Base-by-base conservation (phyloP, 352 stramenopile species). In the Globisporangium uncinulatum region DNA sequence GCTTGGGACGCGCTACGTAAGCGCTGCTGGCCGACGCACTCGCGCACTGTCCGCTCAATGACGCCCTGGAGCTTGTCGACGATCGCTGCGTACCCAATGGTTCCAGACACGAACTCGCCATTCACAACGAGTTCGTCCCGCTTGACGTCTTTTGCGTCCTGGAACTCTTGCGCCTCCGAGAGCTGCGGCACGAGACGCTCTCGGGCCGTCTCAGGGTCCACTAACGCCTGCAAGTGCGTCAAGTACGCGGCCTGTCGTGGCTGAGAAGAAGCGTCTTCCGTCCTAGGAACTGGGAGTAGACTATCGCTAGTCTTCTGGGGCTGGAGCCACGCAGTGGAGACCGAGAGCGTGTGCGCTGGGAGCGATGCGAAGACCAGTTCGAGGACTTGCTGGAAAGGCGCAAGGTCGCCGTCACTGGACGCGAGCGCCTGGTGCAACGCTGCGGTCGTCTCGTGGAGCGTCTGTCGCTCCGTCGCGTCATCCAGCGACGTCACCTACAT, bases 71-170 rank as follows among this genome's bases (percentile, higher is more conserved):
- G 53, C 1, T 56, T 62, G 29, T 73, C 62, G 51, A 92, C 66
- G 21, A 89, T 70, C 0, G 70, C 68, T 39, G 84, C 74, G 63
- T 93, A 93, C 1, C 80, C 80, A 37, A 72, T 61, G 2, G 69
- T 70, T 10, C 81, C 78, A 49, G 69, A 51, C 6, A 86, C 63
- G 0, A 65, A 56, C 21, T 75, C 49, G 3, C 80, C 80, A 63
- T 89, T 86, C 29, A 93, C 73, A n/a, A 75, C 19, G 9, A 93
- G 36, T 41, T 89, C 76, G 56, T 93, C 83, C n/a, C 83, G 78
- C 37, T 73, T 65, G 54, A 93, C 83, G 62, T 93, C 83, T 59
- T 93, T 93, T 7, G 83, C 71, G 54, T 93, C 83, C 58, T 93
- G 83, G 51, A 87, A 87, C 29, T 67, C 73, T 49, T 89, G 66